phyloP scores from a whole-genome alignment of 2,329 filamentous ascomycete species.

The Shiraia bambusicola region DNA sequence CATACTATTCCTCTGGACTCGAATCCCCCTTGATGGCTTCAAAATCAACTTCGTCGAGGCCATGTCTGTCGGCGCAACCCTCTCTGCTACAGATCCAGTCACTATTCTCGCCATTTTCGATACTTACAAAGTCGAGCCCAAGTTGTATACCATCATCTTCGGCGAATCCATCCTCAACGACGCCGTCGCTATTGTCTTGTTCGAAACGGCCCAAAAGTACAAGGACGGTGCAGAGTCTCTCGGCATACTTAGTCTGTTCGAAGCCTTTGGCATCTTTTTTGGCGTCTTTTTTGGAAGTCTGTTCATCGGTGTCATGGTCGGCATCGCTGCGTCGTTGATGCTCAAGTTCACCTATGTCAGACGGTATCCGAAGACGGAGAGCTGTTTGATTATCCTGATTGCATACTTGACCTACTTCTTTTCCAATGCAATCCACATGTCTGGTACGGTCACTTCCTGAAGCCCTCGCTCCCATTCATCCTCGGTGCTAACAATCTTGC shows the following conservation, averaged over 20 bases:
- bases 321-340: conserved; percentile 80
- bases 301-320: conserved; percentile 83
- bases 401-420: conserved; percentile 98
- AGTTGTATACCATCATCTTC: conserved; percentile 98
- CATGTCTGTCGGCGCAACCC: conserved; percentile 91
- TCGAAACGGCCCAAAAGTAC: conserved; percentile 95
- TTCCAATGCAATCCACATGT: conserved; percentile 92
- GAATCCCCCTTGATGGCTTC: conserved; percentile 80
- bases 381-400: conserved; percentile 88
- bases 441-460: conserved; percentile 62
- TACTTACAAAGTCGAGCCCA: conserved; percentile 97
- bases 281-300: conserved; percentile 94
- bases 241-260: conserved; percentile 79
- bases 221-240: conserved; percentile 70
- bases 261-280: conserved; percentile 92
- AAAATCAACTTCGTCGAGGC: conserved; percentile 91
- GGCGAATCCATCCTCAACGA: conserved; percentile 98
- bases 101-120: conserved; percentile 99
- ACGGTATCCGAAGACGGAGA: conserved; percentile 93
- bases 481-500: conserved; percentile 13
- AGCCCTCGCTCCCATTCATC: neutral
- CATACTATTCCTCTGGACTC: conserved; percentile 85
- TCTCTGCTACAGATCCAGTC: conserved; percentile 95
- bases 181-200: conserved; percentile 96
- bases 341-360: conserved; percentile 95